Evolutionary conservation across 2,329 filamentous ascomycete species (phyloP).

Genomic region (Fusarium kyushuense): DNA sequence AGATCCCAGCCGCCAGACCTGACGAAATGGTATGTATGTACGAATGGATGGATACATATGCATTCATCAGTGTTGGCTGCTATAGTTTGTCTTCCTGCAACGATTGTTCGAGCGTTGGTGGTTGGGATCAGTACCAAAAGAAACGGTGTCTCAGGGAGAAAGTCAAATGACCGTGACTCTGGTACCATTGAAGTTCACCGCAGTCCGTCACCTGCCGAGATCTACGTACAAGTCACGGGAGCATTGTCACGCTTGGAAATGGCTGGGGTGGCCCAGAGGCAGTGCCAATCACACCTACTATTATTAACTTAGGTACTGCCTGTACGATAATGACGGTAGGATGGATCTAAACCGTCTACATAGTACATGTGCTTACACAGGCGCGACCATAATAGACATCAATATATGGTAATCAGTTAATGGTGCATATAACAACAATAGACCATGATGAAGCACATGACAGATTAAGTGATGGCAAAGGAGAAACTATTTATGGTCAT

Average conservation of each 20-base stretch:
- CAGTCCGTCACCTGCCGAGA: constrained; percentile 23
- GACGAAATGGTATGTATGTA: background rate
- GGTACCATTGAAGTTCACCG: constrained; percentile 14
- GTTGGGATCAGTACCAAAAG: background rate
- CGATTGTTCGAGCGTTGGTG: constrained; percentile 1
- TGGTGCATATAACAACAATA: too few relatives aligned
- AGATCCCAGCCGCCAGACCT: constrained; percentile 25
- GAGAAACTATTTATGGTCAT: constrained; percentile 4
- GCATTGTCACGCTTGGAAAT: constrained; percentile 3
- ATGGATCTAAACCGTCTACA: background rate
- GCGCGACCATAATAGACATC: background rate
- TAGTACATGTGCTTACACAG: too few relatives aligned
- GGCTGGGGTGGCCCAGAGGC: background rate
- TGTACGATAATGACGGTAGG: too few relatives aligned
- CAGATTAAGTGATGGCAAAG: background rate
- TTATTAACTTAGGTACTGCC: background rate
- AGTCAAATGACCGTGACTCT: constrained; percentile 27
- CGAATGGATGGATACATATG: background rate
- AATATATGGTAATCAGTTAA: background rate
- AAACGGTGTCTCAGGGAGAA: constrained; percentile 8
- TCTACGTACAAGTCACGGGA: constrained; percentile 22
- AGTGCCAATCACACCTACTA: background rate
- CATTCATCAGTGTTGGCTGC: background rate
- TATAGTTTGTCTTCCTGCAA: background rate
- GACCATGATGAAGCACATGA: background rate